These are phyloP conservation scores for Coccinonectria pachysandricola DNA, from an alignment of 2,329 filamentous ascomycete species.

Conservation along the genomic window DNA sequence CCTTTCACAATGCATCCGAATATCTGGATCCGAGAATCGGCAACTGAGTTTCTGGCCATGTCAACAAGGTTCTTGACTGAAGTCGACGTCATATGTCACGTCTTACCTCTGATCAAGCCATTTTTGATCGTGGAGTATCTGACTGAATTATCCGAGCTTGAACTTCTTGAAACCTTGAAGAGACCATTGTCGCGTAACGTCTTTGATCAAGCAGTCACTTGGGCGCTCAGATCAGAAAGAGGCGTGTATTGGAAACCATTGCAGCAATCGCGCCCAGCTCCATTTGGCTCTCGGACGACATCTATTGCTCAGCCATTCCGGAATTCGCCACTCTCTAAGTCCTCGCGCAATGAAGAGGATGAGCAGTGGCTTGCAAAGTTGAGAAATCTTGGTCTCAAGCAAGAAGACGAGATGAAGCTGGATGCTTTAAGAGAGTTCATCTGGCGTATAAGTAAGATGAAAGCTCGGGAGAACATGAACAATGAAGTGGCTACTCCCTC, in stretches of 20 bases:
- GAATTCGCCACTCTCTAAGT: too few relatives aligned
- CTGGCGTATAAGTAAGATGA: conserved; percentile 71
- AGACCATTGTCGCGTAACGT: conserved; percentile 68
- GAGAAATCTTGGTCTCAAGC: conserved; percentile 68
- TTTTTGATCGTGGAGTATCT: conserved; percentile 69
- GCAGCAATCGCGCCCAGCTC: conserved; percentile 51
- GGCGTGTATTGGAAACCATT: conserved; percentile 81
- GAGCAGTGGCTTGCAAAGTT: conserved; percentile 85
- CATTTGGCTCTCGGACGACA: conserved; percentile 51
- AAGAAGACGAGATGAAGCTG: conserved; percentile 84
- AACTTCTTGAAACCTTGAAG: conserved; percentile 72
- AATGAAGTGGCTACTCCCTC: conserved; percentile 23
- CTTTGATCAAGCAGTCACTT: conserved; percentile 75
- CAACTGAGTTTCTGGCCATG: conserved; percentile 71
- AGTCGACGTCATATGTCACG: conserved; percentile 74
- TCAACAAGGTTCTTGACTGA: conserved; percentile 64
- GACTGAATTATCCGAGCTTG: conserved; percentile 57
- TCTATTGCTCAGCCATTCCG: conserved; percentile 52
- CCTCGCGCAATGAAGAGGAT: conserved; percentile 94
- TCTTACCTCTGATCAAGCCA: conserved; percentile 68
- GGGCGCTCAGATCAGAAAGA: conserved; percentile 73
- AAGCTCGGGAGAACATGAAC: conserved; percentile 39
- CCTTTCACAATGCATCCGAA: conserved; percentile 92
- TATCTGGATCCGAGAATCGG: conserved; percentile 86
- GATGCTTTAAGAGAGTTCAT: conserved; percentile 82